Percentiles rank a stretch among this genome's conserved stretches.
Evolutionary conservation across 305 asterid species (phyloP).

Genomic region (Rubia tinctorum): DNA sequence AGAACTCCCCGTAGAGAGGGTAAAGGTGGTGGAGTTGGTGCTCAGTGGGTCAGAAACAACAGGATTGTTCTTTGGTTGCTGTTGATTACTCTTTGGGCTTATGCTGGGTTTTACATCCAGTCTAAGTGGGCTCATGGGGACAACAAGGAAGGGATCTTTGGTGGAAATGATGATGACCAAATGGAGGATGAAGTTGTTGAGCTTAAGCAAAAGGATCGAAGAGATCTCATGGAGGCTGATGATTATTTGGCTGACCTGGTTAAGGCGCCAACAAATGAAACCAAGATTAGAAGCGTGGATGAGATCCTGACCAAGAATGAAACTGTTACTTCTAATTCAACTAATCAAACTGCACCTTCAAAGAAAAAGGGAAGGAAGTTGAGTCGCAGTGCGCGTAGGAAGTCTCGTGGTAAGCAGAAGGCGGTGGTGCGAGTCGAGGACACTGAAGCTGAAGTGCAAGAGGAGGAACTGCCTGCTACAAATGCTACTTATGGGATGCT

Average conservation of each 20-base stretch:
- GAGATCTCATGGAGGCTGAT: constrained; percentile 48
- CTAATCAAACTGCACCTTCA: constrained; percentile 23
- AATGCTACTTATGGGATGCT: constrained; percentile 81
- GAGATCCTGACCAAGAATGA: constrained; percentile 42
- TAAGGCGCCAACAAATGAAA: constrained; percentile 25
- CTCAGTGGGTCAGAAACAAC: constrained; percentile 66
- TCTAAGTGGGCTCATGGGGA: constrained; percentile 99
- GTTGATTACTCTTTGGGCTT: constrained; percentile 95
- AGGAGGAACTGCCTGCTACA: constrained; percentile 69
- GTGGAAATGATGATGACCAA: constrained; percentile 57
- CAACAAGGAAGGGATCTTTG: constrained; percentile 88
- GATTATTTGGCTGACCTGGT: constrained; percentile 34
- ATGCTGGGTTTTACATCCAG: constrained; percentile 90
- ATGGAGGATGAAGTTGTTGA: constrained; percentile 33
- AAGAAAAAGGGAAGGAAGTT: constrained; percentile 55
- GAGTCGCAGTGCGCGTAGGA: constrained; percentile 50
- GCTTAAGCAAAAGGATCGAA: constrained; percentile 28
- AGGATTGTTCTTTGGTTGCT: constrained; percentile 93
- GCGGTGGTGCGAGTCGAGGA: constrained; percentile 35
- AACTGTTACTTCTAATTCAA: constrained; percentile 26
- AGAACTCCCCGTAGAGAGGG: constrained; percentile 72
- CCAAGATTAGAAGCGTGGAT: constrained; percentile 35
- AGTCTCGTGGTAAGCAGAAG: constrained; percentile 42
- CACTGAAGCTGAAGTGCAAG: constrained; percentile 40
- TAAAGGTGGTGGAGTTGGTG: constrained; percentile 32